These are phyloP conservation scores for Candida awuae DNA, from an alignment of 805 yeast species.

Conservation along the genomic window DNA sequence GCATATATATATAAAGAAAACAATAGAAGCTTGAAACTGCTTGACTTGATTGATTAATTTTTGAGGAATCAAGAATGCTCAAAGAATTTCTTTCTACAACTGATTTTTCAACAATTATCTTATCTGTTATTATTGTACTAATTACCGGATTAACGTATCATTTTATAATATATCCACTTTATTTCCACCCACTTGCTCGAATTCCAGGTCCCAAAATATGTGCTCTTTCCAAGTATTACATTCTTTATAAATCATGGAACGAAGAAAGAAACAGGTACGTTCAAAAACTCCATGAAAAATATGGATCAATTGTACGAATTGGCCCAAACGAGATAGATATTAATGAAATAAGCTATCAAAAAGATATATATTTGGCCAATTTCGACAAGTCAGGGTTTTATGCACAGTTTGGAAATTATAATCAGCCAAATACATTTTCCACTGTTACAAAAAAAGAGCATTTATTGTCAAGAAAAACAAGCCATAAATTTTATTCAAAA, in stretches of 20 bases:
- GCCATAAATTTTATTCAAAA: slow-evolving; percentile 40
- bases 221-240: slow-evolving; percentile 36
- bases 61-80: slow-evolving; percentile 2
- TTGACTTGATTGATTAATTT: no score
- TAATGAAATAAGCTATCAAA: slow-evolving; percentile 40
- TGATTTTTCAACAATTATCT: neutral
- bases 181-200: slow-evolving; percentile 38
- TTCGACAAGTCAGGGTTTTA: slow-evolving; percentile 52
- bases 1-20: no score
- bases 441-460: slow-evolving; percentile 43
- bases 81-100: neutral
- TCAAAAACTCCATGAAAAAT: slow-evolving; percentile 41
- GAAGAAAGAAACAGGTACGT: slow-evolving; percentile 44
- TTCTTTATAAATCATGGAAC: slow-evolving; percentile 35
- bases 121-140: slow-evolving; percentile 1
- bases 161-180: slow-evolving; percentile 37
- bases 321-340: slow-evolving; percentile 58
- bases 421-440: slow-evolving; percentile 52
- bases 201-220: slow-evolving; percentile 55
- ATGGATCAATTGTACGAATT: slow-evolving; percentile 57
- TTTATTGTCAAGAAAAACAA: slow-evolving; percentile 32
- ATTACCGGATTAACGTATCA: slow-evolving; percentile 9
- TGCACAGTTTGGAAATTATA: slow-evolving; percentile 51
- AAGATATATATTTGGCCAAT: slow-evolving; percentile 49
- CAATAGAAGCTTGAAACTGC: no score